Conservation (phyloP, 2,329 filamentous ascomycete genomes). For the Rhinocladiella mackenziei region DNA sequence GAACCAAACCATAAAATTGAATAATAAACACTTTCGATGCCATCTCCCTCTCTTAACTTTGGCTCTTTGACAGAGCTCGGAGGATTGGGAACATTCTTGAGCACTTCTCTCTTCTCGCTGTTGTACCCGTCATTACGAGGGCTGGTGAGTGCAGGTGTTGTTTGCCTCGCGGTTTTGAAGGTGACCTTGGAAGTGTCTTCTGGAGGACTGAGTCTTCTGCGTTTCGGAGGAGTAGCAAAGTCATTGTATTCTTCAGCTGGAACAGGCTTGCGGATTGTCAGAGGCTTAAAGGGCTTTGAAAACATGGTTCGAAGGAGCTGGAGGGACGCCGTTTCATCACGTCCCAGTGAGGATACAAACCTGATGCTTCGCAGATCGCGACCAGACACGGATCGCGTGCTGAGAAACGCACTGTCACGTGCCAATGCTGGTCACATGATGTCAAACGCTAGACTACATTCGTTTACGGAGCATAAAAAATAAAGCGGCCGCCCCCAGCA, state of each 20-base stretch:
- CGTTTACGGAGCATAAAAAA: too few relatives aligned
- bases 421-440: too few relatives aligned
- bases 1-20: conserved; percentile 40
- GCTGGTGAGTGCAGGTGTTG: not conserved
- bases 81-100: conserved; percentile 31
- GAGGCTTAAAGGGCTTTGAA: conserved; percentile 46
- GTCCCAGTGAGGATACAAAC: too few relatives aligned
- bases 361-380: too few relatives aligned
- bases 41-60: conserved; percentile 7
- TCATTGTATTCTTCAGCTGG: conserved; percentile 12
- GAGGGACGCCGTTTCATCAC: too few relatives aligned
- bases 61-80: conserved; percentile 34
- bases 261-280: conserved; percentile 38
- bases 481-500: too few relatives aligned
- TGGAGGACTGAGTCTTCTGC: conserved; percentile 34
- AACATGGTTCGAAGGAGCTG: too few relatives aligned
- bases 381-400: too few relatives aligned
- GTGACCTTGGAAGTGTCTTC: conserved; percentile 11
- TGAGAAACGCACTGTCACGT: too few relatives aligned
- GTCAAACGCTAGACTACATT: too few relatives aligned
- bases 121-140: not conserved
- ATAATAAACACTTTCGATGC: conserved; percentile 25
- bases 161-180: not conserved
- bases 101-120: conserved; percentile 6
- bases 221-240: conserved; percentile 33